Evolutionary conservation across 1,139 yeast species (phyloP).

Genomic region (Sugiyamaella sp.): DNA sequence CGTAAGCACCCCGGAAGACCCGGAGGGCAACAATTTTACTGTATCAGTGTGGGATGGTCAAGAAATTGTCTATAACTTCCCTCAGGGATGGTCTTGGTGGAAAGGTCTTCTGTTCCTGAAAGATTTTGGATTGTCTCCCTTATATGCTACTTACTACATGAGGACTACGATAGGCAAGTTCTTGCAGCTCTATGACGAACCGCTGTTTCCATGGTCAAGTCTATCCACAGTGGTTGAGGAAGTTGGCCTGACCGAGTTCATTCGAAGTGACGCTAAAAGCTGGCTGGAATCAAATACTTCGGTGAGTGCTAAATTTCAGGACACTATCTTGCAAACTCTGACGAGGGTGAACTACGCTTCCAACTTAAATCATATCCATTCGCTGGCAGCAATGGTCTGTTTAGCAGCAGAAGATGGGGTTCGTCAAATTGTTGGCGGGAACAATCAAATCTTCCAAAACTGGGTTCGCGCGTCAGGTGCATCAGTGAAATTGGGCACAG

Average conservation of each 20-base stretch:
- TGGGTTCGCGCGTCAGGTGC: conserved; percentile 46
- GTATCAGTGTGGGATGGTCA: conserved; percentile 49
- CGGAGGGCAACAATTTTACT: conserved; percentile 30
- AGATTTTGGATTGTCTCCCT: conserved; percentile 40
- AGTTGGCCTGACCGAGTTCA: conserved; percentile 36
- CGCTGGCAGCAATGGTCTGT: conserved; percentile 46
- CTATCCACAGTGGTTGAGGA: conserved; percentile 27
- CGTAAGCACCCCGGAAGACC: conserved; percentile 23
- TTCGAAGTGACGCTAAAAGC: conserved; percentile 35
- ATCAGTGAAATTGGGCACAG: conserved; percentile 34
- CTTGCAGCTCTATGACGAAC: conserved; percentile 35
- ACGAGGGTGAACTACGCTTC: conserved; percentile 50
- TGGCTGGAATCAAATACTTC: conserved; percentile 34
- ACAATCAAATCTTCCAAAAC: conserved; percentile 46
- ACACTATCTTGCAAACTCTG: conserved; percentile 44
- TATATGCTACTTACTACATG: conserved; percentile 30
- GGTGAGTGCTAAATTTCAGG: conserved; percentile 35
- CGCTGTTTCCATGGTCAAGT: conserved; percentile 40
- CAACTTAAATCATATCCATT: conserved; percentile 45
- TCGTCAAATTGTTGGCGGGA: conserved; percentile 47
- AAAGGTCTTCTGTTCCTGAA: conserved; percentile 31
- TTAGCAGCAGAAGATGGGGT: conserved; percentile 44
- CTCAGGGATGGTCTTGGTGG: conserved; percentile 23
- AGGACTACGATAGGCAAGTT: conserved; percentile 32
- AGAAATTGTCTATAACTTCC: conserved; percentile 32